phyloP scores from a whole-genome alignment of 768 basidiomycete genomes.

The Lanmaoa rubissima region DNA sequence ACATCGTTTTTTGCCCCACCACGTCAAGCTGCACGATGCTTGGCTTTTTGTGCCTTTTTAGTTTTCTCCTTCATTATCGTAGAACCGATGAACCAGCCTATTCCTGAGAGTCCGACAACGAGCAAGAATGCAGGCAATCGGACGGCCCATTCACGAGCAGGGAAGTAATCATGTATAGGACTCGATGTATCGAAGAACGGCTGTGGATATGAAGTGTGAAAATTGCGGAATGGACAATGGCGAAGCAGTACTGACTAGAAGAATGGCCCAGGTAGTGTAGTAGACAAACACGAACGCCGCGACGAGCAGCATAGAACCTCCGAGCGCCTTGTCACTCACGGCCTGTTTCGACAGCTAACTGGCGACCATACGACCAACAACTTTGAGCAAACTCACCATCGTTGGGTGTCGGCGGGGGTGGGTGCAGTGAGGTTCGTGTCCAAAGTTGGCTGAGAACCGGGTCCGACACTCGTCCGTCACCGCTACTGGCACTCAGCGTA shows the following conservation, averaged over 20 bases:
- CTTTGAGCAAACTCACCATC: slow-evolving; percentile 25
- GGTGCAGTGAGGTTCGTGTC: slow-evolving; percentile 12
- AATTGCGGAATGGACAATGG: background rate
- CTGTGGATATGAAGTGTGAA: slow-evolving; percentile 34
- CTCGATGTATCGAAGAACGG: slow-evolving; percentile 81
- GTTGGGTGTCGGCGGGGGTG: background rate
- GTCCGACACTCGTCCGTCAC: background rate
- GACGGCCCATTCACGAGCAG: slow-evolving; percentile 89
- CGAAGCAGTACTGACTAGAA: slow-evolving; percentile 57
- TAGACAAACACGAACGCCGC: slow-evolving; percentile 80
- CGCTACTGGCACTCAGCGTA: background rate
- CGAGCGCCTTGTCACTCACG: slow-evolving; percentile 76
- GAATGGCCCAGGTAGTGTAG: slow-evolving; percentile 89
- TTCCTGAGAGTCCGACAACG: slow-evolving; percentile 73
- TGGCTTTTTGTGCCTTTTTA: slow-evolving; percentile 64
- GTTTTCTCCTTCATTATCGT: slow-evolving; percentile 75
- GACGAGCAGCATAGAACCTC: slow-evolving; percentile 74
- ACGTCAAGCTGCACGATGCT: slow-evolving; percentile 54
- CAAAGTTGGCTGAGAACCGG: slow-evolving; percentile 13
- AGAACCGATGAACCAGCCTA: slow-evolving; percentile 76
- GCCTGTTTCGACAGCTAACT: slow-evolving; percentile 45
- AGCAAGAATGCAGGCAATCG: slow-evolving; percentile 83
- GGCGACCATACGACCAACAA: background rate
- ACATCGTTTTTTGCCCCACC: background rate
- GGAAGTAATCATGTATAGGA: slow-evolving; percentile 77